Conservation (phyloP, 139 green algal species). For the Chlamydomonas applanata region DNA sequence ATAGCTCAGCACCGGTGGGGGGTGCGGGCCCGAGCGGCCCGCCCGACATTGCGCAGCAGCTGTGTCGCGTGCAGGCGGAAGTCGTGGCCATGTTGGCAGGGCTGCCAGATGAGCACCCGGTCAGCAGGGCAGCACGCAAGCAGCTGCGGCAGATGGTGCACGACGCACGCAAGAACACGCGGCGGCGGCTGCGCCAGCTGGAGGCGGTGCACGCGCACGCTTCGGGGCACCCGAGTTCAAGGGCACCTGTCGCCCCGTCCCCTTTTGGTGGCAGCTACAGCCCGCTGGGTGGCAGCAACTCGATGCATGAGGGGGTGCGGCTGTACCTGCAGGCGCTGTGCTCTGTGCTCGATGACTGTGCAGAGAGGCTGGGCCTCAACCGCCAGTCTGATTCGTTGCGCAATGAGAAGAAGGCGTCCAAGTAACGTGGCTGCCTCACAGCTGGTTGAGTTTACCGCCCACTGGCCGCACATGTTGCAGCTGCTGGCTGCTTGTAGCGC, state of each 20-base stretch:
- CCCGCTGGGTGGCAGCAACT: conserved; percentile 3
- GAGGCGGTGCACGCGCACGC: conserved; percentile 7
- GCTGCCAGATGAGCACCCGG: conserved; percentile 11
- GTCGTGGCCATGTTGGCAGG: conserved; percentile 13
- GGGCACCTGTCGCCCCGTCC: not conserved
- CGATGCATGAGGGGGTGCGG: conserved; percentile 13
- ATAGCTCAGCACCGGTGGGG: too few relatives aligned
- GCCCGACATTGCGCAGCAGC: not conserved
- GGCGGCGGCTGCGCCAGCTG: conserved; percentile 23
- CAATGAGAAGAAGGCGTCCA: too few relatives aligned
- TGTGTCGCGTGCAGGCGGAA: not conserved
- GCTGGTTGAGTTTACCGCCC: too few relatives aligned
- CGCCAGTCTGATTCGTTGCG: conserved; percentile 1
- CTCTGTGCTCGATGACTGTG: conserved; percentile 10
- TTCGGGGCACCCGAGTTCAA: not conserved
- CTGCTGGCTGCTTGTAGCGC: too few relatives aligned
- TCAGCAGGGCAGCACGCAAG: conserved; percentile 1
- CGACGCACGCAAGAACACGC: conserved; percentile 27
- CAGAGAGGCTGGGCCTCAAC: conserved; percentile 2
- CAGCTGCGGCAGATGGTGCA: conserved; percentile 28
- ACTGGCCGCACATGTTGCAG: too few relatives aligned
- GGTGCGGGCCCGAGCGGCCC: too few relatives aligned
- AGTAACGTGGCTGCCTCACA: too few relatives aligned
- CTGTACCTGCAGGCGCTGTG: conserved; percentile 11
- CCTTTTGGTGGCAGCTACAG: not conserved